These are phyloP conservation scores for Volvariella surrecta DNA, from an alignment of 1,284 basidiomycete species.

Conservation along the genomic window DNA sequence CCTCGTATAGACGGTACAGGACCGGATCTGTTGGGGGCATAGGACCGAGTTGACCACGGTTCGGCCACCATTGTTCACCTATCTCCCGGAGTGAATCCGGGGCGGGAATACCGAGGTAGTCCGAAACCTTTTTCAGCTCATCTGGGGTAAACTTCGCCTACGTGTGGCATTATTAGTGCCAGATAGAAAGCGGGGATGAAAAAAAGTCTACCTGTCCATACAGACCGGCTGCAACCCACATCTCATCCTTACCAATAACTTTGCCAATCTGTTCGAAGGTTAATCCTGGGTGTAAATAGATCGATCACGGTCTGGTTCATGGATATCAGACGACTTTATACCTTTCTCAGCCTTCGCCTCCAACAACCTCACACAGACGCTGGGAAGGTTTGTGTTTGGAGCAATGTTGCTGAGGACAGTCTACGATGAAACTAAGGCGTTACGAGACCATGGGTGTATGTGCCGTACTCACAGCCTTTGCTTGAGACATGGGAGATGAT, in stretches of 20 bases:
- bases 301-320: not conserved
- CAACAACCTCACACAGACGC: constrained; percentile 43
- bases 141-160: constrained; percentile 63
- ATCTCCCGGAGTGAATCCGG: constrained; percentile 36
- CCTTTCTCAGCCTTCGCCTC: constrained; percentile 67
- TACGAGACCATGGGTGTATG: constrained; percentile 23
- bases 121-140: constrained; percentile 48
- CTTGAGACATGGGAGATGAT: constrained; percentile 1
- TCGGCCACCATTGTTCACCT: constrained; percentile 65
- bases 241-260: constrained; percentile 68
- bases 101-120: constrained; percentile 39
- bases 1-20: constrained; percentile 82
- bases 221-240: constrained; percentile 85
- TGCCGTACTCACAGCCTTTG: constrained; percentile 2
- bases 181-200: constrained; percentile 3
- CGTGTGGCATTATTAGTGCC: not conserved
- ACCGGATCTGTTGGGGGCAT: constrained; percentile 74
- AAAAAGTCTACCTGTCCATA: constrained; percentile 61
- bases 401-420: constrained; percentile 34
- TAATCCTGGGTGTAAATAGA: constrained; percentile 34
- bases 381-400: constrained; percentile 46
- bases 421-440: constrained; percentile 27
- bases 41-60: constrained; percentile 52
- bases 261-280: constrained; percentile 70
- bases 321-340: constrained; percentile 12